Evolutionary conservation across 2,329 filamentous ascomycete species (phyloP).

Genomic region (Curvularia spicifera): DNA sequence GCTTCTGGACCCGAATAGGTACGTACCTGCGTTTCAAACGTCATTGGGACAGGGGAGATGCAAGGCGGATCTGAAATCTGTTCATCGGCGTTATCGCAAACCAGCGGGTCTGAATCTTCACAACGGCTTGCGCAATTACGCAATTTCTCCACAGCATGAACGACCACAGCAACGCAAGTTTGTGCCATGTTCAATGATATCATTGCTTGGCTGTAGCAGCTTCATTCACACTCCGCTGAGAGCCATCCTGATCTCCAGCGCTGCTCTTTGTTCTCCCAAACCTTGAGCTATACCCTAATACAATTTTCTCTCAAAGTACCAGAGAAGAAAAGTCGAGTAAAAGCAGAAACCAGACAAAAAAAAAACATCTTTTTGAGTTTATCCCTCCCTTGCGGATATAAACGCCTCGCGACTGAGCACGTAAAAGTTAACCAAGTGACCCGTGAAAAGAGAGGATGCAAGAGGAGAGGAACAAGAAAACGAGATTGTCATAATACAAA

Average conservation of each 20-base stretch:
- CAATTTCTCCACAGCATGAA: background rate
- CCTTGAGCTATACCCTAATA: slow-evolving; percentile 23
- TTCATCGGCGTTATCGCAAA: background rate
- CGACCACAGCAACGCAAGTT: background rate
- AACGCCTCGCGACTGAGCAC: slow-evolving; percentile 35
- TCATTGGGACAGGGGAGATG: background rate
- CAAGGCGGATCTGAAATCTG: background rate
- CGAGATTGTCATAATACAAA: slow-evolving; percentile 46
- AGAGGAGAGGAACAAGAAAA: slow-evolving; percentile 35
- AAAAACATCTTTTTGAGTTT: slow-evolving; percentile 31
- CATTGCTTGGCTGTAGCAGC: slow-evolving; percentile 20
- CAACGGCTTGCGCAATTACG: background rate
- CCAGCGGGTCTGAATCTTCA: background rate
- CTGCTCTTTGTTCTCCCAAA: slow-evolving; percentile 13
- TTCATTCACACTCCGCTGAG: slow-evolving; percentile 13
- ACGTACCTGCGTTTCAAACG: slow-evolving; percentile 14
- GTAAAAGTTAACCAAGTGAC: slow-evolving; percentile 29
- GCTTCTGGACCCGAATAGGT: slow-evolving; percentile 13
- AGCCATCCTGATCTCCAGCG: slow-evolving; percentile 12
- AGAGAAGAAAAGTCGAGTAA: slow-evolving; percentile 20
- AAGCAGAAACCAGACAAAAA: slow-evolving; percentile 22
- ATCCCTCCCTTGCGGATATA: slow-evolving; percentile 34
- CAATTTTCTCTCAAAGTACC: slow-evolving; percentile 20
- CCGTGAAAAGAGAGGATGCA: slow-evolving; percentile 42
- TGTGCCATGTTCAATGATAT: slow-evolving; percentile 19